Base-by-base conservation (phyloP, 2,329 filamentous ascomycete species). In the Fusarium sp. region DNA sequence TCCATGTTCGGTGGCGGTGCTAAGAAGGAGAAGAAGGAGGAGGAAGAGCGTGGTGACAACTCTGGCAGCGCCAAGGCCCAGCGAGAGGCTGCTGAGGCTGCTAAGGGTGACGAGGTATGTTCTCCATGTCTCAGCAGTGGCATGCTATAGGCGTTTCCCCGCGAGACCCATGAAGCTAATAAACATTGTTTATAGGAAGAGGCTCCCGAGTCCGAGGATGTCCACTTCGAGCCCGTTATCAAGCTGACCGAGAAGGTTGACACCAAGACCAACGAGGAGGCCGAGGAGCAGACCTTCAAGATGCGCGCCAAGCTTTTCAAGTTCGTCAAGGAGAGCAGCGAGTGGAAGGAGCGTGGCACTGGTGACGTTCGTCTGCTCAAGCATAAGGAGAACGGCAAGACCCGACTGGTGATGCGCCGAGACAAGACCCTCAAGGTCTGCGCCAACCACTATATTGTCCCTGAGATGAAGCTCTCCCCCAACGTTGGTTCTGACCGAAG, bases 391-490 rank as follows among this genome's bases (percentile, higher is more conserved):
- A 97, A 97, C 81, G 90, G 91, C 83, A 98, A 98, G 91, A 97
- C 94, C 61, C 90, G 96, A 75, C 86, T 99, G 76, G 96, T 99
- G 74, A 99, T 99, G 96, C 92, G 96, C 81, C 89, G 96, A 80
- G 96, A 99, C 87, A 98, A 98, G 93, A 99, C 96, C 65, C 90
- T 98, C 84, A 99, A 99, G 88, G 96, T 99, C 83, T 99, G 96
- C 90, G 96, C 96, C 79, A 99, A 99, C 87, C 96, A 99, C 88
- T 99, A 99, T 84, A 91, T 99, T 77, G 93, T 97, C 65, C 95
- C 95, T 67, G 95, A 97, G 82, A 98, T 99, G 95, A 97, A 97
- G 86, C 91, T 99, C 69, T 95, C 92, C 66, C 94, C 96, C 82
- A 99, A 99, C 80, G 94, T 98, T 72, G 96, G 96, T 76, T 97